Evolutionary conservation across 140 eudicot species (phyloP).

Genomic region (Cichorium intybus): DNA sequence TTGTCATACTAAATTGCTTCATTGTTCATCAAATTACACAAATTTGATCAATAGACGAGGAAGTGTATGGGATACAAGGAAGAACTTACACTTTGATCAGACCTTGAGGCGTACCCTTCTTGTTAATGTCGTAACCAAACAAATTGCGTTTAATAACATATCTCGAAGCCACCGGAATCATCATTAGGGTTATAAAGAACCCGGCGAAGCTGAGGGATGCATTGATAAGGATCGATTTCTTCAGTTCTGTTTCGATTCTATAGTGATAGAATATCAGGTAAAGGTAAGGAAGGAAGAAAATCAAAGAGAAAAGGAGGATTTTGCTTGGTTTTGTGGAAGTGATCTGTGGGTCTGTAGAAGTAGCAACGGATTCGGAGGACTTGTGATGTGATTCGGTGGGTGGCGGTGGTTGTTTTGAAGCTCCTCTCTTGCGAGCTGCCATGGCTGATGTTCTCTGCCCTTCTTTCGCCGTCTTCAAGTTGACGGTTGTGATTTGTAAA

Average conservation of each 20-base stretch:
- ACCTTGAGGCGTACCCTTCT: constrained; percentile 92
- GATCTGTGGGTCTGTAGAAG: constrained; percentile 32
- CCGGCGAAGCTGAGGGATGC: constrained; percentile 59
- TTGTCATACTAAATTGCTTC: background rate
- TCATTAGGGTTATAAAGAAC: constrained; percentile 46
- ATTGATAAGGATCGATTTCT: constrained; percentile 68
- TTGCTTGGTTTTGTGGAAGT: constrained; percentile 38
- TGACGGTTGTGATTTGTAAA: constrained; percentile 11
- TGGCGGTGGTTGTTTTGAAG: constrained; percentile 18
- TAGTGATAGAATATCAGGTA: constrained; percentile 56
- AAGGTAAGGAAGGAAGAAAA: constrained; percentile 57
- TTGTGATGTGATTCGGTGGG: constrained; percentile 11
- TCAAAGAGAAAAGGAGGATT: constrained; percentile 38
- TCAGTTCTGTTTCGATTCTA: constrained; percentile 53
- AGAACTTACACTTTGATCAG: constrained; percentile 70
- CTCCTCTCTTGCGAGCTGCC: constrained; percentile 50
- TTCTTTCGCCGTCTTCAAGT: background rate
- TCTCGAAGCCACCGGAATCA: constrained; percentile 88
- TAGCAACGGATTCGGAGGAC: constrained; percentile 20
- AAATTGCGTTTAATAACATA: constrained; percentile 67
- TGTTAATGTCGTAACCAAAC: constrained; percentile 87
- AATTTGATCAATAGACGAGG: background rate
- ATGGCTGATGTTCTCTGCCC: constrained; percentile 13
- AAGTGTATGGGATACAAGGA: background rate
- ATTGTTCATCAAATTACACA: background rate